Evolutionary conservation across 2,329 filamentous ascomycete genomes (phyloP).

Genomic region (Parasarocladium wereldwijsianum): DNA sequence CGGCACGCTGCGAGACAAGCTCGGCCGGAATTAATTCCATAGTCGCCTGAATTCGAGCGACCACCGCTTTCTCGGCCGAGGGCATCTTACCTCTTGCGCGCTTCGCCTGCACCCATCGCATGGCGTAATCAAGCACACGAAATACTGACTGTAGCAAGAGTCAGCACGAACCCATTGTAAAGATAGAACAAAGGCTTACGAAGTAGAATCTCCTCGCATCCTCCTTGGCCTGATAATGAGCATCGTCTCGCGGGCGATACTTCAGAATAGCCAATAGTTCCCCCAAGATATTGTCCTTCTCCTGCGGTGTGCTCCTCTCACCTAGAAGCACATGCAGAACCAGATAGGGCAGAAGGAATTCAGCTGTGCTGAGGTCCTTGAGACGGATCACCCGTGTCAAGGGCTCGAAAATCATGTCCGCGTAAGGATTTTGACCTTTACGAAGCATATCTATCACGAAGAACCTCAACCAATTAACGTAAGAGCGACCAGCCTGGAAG

Average conservation of each 20-base stretch:
- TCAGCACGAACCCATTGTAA: conserved; percentile 8
- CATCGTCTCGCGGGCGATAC: conserved; percentile 34
- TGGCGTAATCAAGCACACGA: conserved; percentile 78
- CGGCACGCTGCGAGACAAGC: conserved; percentile 62
- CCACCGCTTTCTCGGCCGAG: conserved; percentile 29
- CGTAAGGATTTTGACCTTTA: conserved; percentile 59
- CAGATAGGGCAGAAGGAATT: conserved; percentile 79
- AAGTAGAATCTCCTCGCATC: conserved; percentile 77
- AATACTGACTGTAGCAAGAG: conserved; percentile 58
- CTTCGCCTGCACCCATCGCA: conserved; percentile 76
- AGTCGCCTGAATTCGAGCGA: conserved; percentile 32
- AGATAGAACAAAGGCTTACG: conserved; percentile 31
- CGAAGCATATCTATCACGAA: conserved; percentile 74
- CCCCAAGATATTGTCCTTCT: conserved; percentile 48
- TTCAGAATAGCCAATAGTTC: conserved; percentile 67
- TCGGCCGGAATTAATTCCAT: conserved; percentile 56
- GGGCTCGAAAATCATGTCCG: conserved; percentile 65
- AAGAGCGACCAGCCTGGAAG: conserved; percentile 52
- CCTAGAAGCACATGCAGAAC: conserved; percentile 72
- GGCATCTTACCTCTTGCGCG: conserved; percentile 14
- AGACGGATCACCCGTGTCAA: conserved; percentile 70
- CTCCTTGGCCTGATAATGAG: conserved; percentile 50
- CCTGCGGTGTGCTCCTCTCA: conserved; percentile 41
- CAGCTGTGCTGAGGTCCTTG: conserved; percentile 73
- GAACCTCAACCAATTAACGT: conserved; percentile 67